Base-by-base conservation (phyloP, 106 monocot genomes). In the Acorus calamus region DNA sequence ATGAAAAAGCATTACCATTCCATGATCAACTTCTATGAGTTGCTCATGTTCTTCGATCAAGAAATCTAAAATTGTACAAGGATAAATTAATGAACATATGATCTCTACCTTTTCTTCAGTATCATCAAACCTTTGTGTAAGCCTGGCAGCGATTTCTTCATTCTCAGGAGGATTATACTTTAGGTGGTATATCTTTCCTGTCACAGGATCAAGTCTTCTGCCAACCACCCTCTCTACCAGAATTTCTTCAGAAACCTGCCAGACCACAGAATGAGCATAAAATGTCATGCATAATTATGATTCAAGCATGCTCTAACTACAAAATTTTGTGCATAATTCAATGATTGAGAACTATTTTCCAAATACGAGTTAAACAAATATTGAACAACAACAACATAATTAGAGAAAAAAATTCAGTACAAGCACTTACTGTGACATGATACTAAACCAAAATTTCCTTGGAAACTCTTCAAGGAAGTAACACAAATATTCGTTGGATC, bases 71-170 rank as follows among this genome's bases (percentile, higher is more conserved):
- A 52, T 3, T 43, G 11, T 14, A 55, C 2, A 55, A 11, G 10
- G 4, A 52, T 3, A 52, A 14, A 49, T 28, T 54, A 9, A 54
- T 42, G 62, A 7, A 44, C 9, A 6, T 42, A 4, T 47, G 3
- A 44, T 46, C 2, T 49, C 3, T 69, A 91, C 96, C 85, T 91
- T 98, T 67, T 91, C 96, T 78, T 98, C 96, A 43, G 96, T 98
- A 68, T 98, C 96, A 83, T 98, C 96, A 73, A 98, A 98, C 13
- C 96, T 82, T 42, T 91, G 96, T 43, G 83, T 91, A 61, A 98
- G 76, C 72, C 90, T 84, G 11, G 85, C 67, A 74, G 91, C 85
- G 62, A 91, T 91, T 85, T 91, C 91, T 74, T 91, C 96, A 81
- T 85, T 87, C 73, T 98, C 96, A 76, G 96, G 96, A 41, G 96